Percentiles rank a stretch among this genome's conserved stretches.
phyloP scores from a whole-genome alignment of 2,329 filamentous ascomycete species.

The Proliferodiscus dingleyae region DNA sequence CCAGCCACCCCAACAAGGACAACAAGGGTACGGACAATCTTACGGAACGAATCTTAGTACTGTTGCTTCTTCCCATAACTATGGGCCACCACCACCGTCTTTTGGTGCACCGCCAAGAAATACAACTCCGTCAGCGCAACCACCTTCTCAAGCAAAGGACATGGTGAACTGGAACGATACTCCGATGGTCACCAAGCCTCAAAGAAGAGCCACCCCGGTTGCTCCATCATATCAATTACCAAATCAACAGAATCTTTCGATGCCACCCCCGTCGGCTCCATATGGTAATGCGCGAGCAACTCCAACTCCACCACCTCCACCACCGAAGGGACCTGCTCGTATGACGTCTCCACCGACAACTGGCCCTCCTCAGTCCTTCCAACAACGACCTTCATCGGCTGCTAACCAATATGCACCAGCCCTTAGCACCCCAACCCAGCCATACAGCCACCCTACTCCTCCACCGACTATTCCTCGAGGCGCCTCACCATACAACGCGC shows the following conservation, averaged over 20 bases:
- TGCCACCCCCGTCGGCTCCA: slow-evolving; percentile 54
- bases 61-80: slow-evolving; percentile 23
- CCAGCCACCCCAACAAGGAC: slow-evolving; percentile 30
- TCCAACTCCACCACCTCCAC: slow-evolving; percentile 71
- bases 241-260: slow-evolving; percentile 50
- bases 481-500: slow-evolving; percentile 80
- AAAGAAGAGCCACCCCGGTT: slow-evolving; percentile 65
- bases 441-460: slow-evolving; percentile 30
- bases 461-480: slow-evolving; percentile 65
- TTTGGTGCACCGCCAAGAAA: slow-evolving; percentile 57
- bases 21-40: slow-evolving; percentile 34
- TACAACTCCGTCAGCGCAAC: slow-evolving; percentile 61
- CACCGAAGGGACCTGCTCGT: slow-evolving; percentile 73
- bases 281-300: slow-evolving; percentile 56
- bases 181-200: slow-evolving; percentile 72
- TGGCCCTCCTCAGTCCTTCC: slow-evolving; percentile 47
- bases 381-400: slow-evolving; percentile 50
- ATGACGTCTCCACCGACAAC: slow-evolving; percentile 65
- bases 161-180: slow-evolving; percentile 92
- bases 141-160: slow-evolving; percentile 66
- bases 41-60: slow-evolving; percentile 32
- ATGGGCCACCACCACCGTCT: slow-evolving; percentile 31
- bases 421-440: slow-evolving; percentile 40
- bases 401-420: slow-evolving; percentile 63
- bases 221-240: slow-evolving; percentile 73